Base-by-base conservation (phyloP, 495 filamentous ascomycete species). In the Tuber indicum region DNA sequence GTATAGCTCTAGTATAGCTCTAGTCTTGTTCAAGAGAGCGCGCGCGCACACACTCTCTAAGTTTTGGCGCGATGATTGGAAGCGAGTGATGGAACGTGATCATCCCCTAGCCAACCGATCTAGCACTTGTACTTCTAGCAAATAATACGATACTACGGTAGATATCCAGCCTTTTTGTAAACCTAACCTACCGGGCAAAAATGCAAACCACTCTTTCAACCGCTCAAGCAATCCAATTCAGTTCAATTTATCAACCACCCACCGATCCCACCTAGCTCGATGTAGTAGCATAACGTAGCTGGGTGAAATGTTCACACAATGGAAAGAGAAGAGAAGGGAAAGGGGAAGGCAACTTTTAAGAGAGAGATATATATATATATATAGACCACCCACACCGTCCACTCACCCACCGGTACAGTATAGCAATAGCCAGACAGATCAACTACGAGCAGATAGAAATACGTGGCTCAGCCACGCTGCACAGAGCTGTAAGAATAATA, bases 1-100 rank as follows among this genome's bases (percentile, higher is more conserved):
- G 58, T 66, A 66, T 66, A 66, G 16, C 58, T 62, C 58, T 10
- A 62, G 58, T 66, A 66, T 66, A 66, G 16, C 58, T 62, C 58
- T 10, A 62, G 58, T 36, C 58, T 66, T 36, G n/a, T 26, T 12
- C 52, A 26, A 26, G 1, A 26, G 1, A 26, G 23, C 9, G n/a
- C n/a, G n/a, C 52, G 10, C 8, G 3, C 49, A 52, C 8, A 52
- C 49, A n/a, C 49, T n/a, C 8, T 12, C 23, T 32, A 10, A 52
- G 23, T 26, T 62, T 62, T 26, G n/a, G 10, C 8, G n/a, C n/a
- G 23, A 26, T 62, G 52, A 26, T 62, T 14, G n/a, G 52, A 1
- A 14, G n/a, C 52, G 52, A 62, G 52, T 62, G 52, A 62, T 62
- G 23, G n/a, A 14, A 62, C 10, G 9, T 62, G 52, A 62, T 10